phyloP scores from a whole-genome alignment of 1,284 basidiomycete species.

The Ceratobasidium sp. region DNA sequence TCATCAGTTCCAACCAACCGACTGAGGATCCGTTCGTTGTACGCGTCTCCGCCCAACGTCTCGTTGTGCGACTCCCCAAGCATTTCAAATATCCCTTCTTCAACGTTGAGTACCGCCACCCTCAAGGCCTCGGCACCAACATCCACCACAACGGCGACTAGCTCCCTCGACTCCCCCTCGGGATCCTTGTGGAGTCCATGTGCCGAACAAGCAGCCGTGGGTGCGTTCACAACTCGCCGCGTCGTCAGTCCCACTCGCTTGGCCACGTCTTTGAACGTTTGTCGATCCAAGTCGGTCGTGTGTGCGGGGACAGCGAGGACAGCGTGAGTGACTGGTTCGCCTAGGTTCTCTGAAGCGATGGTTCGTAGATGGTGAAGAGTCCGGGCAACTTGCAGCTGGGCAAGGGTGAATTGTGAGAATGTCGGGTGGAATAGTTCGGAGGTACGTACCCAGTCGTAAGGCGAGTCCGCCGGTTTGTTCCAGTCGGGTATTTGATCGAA shows the following conservation, averaged over 20 bases:
- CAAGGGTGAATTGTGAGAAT: too few relatives aligned
- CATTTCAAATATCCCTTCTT: background rate
- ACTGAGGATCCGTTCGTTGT: background rate
- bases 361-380: background rate
- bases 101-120: background rate
- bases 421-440: too few relatives aligned
- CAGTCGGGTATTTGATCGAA: too few relatives aligned
- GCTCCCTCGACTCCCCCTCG: background rate
- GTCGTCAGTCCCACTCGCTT: background rate
- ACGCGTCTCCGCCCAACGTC: background rate
- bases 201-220: background rate
- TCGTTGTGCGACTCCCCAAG: background rate
- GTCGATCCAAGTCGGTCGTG: background rate
- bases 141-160: background rate
- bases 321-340: slow-evolving; percentile 5
- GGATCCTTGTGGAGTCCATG: background rate
- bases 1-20: background rate
- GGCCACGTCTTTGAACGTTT: background rate
- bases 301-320: background rate
- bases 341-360: background rate
- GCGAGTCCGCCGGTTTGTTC: too few relatives aligned
- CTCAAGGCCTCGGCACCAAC: slow-evolving; percentile 1
- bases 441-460: too few relatives aligned
- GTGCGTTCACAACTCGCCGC: background rate
- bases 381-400: background rate